Evolutionary conservation across 202 grass and related monocot genomes (phyloP).

Genomic region (Setaria viridis): DNA sequence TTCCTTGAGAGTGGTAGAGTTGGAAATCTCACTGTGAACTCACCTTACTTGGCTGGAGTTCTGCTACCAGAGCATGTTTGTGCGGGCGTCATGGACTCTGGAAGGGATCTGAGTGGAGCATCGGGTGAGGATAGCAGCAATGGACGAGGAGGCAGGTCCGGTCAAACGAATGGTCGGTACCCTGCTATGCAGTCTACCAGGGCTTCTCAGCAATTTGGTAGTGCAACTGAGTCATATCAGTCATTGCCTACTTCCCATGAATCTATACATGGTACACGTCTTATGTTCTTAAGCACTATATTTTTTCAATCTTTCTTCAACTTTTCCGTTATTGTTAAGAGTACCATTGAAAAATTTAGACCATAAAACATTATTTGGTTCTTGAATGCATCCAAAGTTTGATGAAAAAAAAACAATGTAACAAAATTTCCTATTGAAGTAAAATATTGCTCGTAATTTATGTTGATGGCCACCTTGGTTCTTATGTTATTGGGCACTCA

Average conservation of each 20-base stretch:
- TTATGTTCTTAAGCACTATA: neutral
- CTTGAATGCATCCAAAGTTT: neutral
- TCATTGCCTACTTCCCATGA: slow-evolving; percentile 54
- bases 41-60: slow-evolving; percentile 60
- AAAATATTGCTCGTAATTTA: slow-evolving; percentile 1
- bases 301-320: neutral
- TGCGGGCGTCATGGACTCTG: neutral
- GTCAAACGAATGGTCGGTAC: slow-evolving; percentile 27
- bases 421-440: neutral
- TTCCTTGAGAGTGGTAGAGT: slow-evolving; percentile 56
- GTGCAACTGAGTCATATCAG: slow-evolving; percentile 47
- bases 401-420: neutral
- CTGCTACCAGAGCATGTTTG: slow-evolving; percentile 57
- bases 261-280: slow-evolving; percentile 40
- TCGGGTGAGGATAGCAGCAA: slow-evolving; percentile 14
- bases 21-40: slow-evolving; percentile 42
- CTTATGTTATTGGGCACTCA: neutral
- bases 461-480: slow-evolving; percentile 1
- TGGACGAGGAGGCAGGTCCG: slow-evolving; percentile 28
- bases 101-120: slow-evolving; percentile 6
- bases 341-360: neutral
- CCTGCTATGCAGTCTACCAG: slow-evolving; percentile 28
- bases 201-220: slow-evolving; percentile 47
- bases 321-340: neutral
- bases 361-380: slow-evolving; percentile 10